These are phyloP conservation scores for Botrytis squamosa DNA, from an alignment of 2,329 filamentous ascomycete genomes.

Conservation along the genomic window DNA sequence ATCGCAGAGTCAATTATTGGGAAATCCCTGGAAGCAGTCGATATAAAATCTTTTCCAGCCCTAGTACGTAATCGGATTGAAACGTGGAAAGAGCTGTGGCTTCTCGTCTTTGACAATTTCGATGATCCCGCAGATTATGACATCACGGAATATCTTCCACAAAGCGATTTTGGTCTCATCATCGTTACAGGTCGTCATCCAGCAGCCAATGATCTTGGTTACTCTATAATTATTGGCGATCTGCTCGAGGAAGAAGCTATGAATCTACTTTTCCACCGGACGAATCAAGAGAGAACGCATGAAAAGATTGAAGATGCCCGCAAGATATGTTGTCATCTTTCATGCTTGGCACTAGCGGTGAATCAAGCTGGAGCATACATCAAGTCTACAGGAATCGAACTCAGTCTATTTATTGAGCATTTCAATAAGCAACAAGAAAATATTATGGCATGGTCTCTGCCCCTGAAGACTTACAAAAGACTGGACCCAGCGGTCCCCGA, in stretches of 20 bases:
- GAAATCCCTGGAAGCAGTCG: not conserved
- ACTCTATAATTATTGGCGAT: not conserved
- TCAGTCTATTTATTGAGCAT: not conserved
- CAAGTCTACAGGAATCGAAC: not conserved
- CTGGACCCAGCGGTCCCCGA: not conserved
- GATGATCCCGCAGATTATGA: not conserved
- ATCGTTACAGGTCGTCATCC: not conserved
- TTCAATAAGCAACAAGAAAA: not conserved
- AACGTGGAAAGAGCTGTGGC: not conserved
- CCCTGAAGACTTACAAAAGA: not conserved
- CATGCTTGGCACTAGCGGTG: not conserved
- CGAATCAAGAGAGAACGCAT: too few relatives aligned
- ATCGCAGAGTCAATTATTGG: not conserved
- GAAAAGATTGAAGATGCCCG: not conserved
- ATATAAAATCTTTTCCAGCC: not conserved
- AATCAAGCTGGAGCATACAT: not conserved
- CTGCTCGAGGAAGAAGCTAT: not conserved
- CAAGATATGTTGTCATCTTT: not conserved
- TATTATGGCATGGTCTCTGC: not conserved
- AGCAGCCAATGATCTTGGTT: not conserved
- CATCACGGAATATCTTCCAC: not conserved
- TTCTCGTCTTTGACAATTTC: not conserved
- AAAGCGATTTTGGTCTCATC: not conserved
- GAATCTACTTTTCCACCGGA: not conserved
- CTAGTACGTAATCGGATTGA: too few relatives aligned